Evolutionary conservation across 257 asterid genomes (phyloP).

Genomic region (Catharanthus roseus): DNA sequence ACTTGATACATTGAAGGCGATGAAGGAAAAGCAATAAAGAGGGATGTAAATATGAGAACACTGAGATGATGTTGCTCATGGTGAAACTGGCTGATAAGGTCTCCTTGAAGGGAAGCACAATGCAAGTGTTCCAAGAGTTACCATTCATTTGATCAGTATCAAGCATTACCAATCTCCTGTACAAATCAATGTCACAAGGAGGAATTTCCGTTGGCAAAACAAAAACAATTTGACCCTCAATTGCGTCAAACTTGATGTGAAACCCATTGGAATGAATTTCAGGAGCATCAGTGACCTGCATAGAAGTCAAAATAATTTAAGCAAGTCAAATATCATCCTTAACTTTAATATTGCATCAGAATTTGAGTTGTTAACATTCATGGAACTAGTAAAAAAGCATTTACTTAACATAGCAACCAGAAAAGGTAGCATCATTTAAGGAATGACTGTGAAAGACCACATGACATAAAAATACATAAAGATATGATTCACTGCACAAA

Average conservation of each 20-base stretch:
- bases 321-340: background rate
- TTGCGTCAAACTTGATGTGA: constrained; percentile 84
- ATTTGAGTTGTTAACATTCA: background rate
- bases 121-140: constrained; percentile 76
- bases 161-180: constrained; percentile 46
- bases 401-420: background rate
- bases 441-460: background rate
- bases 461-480: background rate
- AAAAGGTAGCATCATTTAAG: background rate
- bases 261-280: constrained; percentile 94
- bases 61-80: constrained; percentile 57
- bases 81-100: constrained; percentile 43
- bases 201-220: constrained; percentile 83
- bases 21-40: constrained; percentile 83
- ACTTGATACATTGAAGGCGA: constrained; percentile 75
- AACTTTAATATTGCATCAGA: background rate
- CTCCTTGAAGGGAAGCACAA: constrained; percentile 81
- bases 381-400: background rate
- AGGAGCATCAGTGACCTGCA: constrained; percentile 90
- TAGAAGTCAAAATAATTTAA: background rate
- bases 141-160: constrained; percentile 34
- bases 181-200: constrained; percentile 66
- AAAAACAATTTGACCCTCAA: constrained; percentile 92
- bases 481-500: background rate
- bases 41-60: constrained; percentile 93